Percentiles rank a stretch among this genome's conserved stretches.
Evolutionary conservation across 352 stramenopile genomes (phyloP).

Genomic region (Phytophthora pseudosyringae): DNA sequence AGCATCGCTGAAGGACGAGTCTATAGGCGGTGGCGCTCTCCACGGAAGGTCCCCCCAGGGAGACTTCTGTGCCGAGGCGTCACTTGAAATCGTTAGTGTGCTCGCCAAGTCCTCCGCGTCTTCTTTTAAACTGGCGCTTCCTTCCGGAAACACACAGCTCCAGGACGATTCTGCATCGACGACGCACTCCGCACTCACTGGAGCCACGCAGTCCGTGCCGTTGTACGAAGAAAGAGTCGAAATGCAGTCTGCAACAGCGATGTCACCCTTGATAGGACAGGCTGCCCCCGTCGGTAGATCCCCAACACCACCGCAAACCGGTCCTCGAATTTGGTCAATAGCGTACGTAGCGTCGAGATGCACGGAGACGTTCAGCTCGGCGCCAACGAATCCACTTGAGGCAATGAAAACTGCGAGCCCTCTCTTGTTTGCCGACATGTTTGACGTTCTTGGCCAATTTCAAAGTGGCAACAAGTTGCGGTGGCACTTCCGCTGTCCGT

Average conservation of each 20-base stretch:
- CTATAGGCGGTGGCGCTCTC: constrained; percentile 29
- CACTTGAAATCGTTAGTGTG: constrained; percentile 15
- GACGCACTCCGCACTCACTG: constrained; percentile 36
- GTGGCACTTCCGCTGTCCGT: neutral
- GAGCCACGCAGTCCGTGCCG: constrained; percentile 39
- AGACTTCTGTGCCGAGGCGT: constrained; percentile 7
- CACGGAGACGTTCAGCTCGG: constrained; percentile 25
- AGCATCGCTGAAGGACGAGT: neutral
- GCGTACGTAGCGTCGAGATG: constrained; percentile 55
- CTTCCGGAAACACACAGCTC: constrained; percentile 36
- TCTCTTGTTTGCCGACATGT: constrained; percentile 14
- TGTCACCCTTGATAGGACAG: constrained; percentile 50
- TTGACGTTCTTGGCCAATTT: constrained; percentile 9
- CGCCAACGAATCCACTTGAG: neutral
- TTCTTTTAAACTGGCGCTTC: neutral
- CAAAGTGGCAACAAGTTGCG: constrained; percentile 4
- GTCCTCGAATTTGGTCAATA: constrained; percentile 31
- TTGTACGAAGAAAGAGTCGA: constrained; percentile 47
- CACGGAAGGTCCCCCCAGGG: constrained; percentile 31
- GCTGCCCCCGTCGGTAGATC: constrained; percentile 32
- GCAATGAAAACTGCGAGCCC: neutral
- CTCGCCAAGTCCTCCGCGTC: constrained; percentile 8
- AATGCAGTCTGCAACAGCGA: constrained; percentile 44
- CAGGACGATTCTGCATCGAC: constrained; percentile 36
- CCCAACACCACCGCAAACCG: constrained; percentile 50